Evolutionary conservation across 164 flowering plant genomes (phyloP).

Genomic region (Vitis amurensis): DNA sequence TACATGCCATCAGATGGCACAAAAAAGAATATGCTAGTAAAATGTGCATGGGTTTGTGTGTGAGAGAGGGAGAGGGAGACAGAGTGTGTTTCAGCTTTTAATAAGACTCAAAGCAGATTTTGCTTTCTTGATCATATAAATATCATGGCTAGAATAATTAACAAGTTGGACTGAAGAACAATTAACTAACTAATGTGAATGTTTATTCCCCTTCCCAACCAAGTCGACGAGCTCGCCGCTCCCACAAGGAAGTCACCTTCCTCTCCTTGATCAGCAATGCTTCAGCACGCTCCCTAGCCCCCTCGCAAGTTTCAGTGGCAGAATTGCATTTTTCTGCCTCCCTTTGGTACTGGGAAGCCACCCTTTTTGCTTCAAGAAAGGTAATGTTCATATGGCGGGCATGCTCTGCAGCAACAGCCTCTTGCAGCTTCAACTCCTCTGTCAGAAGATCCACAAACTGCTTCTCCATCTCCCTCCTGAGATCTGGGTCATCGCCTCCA

Average conservation of each 20-base stretch:
- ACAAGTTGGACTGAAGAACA: neutral
- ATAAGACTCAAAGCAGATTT: conserved; percentile 3
- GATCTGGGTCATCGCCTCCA: conserved; percentile 80
- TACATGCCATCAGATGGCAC: neutral
- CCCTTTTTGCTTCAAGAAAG: conserved; percentile 66
- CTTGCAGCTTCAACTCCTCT: conserved; percentile 81
- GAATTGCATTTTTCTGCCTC: conserved; percentile 92
- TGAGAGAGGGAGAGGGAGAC: neutral
- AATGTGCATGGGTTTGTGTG: neutral
- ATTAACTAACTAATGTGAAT: neutral
- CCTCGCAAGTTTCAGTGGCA: conserved; percentile 89
- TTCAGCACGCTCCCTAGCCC: conserved; percentile 77
- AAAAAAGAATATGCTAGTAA: neutral
- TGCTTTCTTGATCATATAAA: neutral
- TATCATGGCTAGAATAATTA: neutral
- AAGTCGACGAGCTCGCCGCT: conserved; percentile 63
- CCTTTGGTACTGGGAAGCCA: conserved; percentile 72
- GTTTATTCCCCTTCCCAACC: conserved; percentile 74
- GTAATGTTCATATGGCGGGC: conserved; percentile 69
- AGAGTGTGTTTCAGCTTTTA: neutral
- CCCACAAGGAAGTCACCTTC: conserved; percentile 77
- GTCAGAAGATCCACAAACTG: conserved; percentile 80
- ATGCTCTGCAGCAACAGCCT: conserved; percentile 62
- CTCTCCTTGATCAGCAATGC: conserved; percentile 64
- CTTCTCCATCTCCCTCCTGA: conserved; percentile 85